Base-by-base conservation (phyloP, 2,329 filamentous ascomycete species). In the Botryotinia calthae region DNA sequence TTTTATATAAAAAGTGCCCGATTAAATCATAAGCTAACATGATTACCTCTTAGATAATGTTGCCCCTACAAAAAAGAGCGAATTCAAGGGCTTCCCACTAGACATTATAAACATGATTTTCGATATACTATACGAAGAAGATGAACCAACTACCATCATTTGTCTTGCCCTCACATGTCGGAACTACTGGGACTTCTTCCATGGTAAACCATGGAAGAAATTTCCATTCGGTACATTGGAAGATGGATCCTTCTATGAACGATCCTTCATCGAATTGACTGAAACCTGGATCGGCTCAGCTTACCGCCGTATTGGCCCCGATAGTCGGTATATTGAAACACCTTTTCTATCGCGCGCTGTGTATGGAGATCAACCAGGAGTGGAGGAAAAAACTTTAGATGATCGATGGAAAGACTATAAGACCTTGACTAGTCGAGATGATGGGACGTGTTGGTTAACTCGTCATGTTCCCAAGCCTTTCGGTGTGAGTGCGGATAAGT, bases 371-470 rank as follows among this genome's bases (percentile, higher is more conserved):
- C 1, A 5, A 2, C 2, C 31, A 1, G 46, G 16, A 2, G 10
- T 4, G 9, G n/a, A 40, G 34, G 34, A 67, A 28, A 18, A 42
- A 0, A 7, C 1, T 20, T 16, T 67, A 9, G 9, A 42, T 12
- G 34, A 25, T 12, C 34, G 25, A 22, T 67, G 46, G 64, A 22
- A 40, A 10, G 46, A 67, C 34, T 67, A 40, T 22, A 28, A 22
- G 14, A 12, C 9, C 0, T 54, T 67, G 31, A 6, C 12, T 5
- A 8, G 14, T 25, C 34, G 10, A 8, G 46, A 54, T 14, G 25
- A 54, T 2, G 18, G 2, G 5, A 22, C 37, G 8, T 4, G 28
- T n/a, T 22, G 0, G 6, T 18, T 18, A 9, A 40, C 3, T 18
- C 7, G 14, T 20, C 42, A 22, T 12, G 14, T 54, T 54, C 34